Conservation (phyloP, 805 yeast species). For the Naumovozyma dairenensis region DNA sequence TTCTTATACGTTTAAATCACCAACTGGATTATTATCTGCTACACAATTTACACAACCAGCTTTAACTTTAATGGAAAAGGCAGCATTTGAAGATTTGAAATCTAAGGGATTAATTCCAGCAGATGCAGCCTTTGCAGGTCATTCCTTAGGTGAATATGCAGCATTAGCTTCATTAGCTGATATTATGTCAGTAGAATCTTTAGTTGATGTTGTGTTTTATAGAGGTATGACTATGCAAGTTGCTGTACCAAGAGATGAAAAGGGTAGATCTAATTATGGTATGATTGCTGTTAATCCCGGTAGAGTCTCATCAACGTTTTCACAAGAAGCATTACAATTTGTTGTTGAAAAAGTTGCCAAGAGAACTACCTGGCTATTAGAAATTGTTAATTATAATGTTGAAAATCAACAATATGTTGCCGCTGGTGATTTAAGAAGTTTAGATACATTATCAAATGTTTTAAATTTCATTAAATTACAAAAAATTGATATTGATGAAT, state of each 20-base stretch:
- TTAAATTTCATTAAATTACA: conserved; percentile 87
- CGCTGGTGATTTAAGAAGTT: conserved; percentile 95
- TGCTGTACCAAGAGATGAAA: conserved; percentile 94
- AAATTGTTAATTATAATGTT: conserved; percentile 96
- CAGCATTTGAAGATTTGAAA: conserved; percentile 95
- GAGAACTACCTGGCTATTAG: conserved; percentile 88
- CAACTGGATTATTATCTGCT: conserved; percentile 91
- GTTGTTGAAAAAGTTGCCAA: conserved; percentile 81
- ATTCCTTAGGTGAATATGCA: conserved; percentile 97
- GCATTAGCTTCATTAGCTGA: conserved; percentile 95
- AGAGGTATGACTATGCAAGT: conserved; percentile 99
- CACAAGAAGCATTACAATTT: conserved; percentile 86
- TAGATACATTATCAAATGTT: conserved; percentile 87
- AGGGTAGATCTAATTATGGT: conserved; percentile 96
- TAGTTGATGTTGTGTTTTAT: conserved; percentile 96
- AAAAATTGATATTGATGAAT: conserved; percentile 84
- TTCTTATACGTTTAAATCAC: conserved; percentile 81
- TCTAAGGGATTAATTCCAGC: conserved; percentile 90
- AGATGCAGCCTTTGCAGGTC: conserved; percentile 95
- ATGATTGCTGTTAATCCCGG: conserved; percentile 98
- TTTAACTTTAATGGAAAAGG: conserved; percentile 97
- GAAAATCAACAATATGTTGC: conserved; percentile 97
- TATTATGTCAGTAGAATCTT: conserved; percentile 96
- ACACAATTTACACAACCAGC: conserved; percentile 99
- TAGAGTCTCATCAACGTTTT: conserved; percentile 79